Evolutionary conservation across 345 rosid species (phyloP), one percentile per base, ranked within the genome.

Genomic region (Populus tremula): DNA sequence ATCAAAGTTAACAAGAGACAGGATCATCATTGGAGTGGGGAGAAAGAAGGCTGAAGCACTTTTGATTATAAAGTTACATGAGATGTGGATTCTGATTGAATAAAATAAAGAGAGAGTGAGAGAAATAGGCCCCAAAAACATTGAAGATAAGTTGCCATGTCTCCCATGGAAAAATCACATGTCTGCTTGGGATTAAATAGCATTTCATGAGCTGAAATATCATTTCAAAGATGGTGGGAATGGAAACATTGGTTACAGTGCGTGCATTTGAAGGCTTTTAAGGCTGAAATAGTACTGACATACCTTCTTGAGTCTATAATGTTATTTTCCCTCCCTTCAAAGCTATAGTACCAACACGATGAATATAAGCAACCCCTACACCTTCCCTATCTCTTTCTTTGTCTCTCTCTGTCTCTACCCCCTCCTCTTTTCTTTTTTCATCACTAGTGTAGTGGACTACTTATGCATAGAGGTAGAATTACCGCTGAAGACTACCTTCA

Each of bases 141-240:
- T 54, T 41, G 63, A 70, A 77, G 73, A 77, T 49, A 65, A 64
- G 78, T 49, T 72, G 82, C 78, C 91, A 88, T 78, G 75, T 85
- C 65, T 75, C 43, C 75, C 56, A 59, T 68, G 65, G 56, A 71
- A 80, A 71, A 80, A 75, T 62, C 62, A 69, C 36, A 76, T 74
- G 80, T 69, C 54, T 69, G 69, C 73, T 49, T 68, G 82, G 79
- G 81, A 68, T 86, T 83, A 86, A 72, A 89, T 87, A 87, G 70
- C 16, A 27, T 67, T 8, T 8, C 71, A 36, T 62, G 29, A 68
- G 62, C 63, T 39, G 68, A 39, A 41, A 33, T 64, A 61, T 79
- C 59, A 78, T 77, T 33, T 64, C 73, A 74, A 54, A 68, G 43
- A 66, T 27, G 62, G 73, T 20, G 38, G 38, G 13, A 49, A 56